Base-by-base conservation (phyloP, 495 filamentous ascomycete genomes). In the Cercophora scortea region DNA sequence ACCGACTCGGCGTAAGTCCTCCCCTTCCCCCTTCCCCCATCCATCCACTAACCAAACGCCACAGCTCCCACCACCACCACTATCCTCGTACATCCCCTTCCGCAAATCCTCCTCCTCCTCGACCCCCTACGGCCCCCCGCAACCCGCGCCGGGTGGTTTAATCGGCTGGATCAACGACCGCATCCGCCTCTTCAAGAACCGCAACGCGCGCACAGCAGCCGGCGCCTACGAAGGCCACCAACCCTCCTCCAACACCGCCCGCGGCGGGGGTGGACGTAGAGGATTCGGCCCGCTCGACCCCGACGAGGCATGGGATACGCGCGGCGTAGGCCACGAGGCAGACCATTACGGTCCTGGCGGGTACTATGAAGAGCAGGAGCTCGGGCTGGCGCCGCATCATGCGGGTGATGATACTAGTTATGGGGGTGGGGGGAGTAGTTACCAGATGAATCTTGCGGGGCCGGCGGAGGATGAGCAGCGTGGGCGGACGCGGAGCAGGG, bases 221-320 rank as follows among this genome's bases (percentile, higher is more conserved):
- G 83, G 82, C 49, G 83, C 82, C 19, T 87, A 87, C 71, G 85
- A 87, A 60, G 71, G 73, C 41, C 19, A 35, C 13, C 46, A 11
- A 41, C 7, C 25, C 1, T 47, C 43, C 8, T 10, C 53, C 7
- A 53, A 50, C 44, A 58, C 50, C 51, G 47, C 51, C n/a, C 48
- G 50, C 8, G 13, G 45, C n/a, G 61, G 69, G 9, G 59, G 56
- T 16, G 47, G 61, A 43, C 42, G 56, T 32, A 62, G 75, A 39
- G 71, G 72, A 39, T 75, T 73, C 65, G 72, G 73, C 36, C 60
- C 74, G 16, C 69, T 86, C 32, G 85, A 89, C 60, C 84, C 83
- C 0, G 85, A 89, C 63, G 83, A 85, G 52, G 83, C 85, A 19
- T 89, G 85, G 85, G 84, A 87, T 70, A 57, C 83, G 45, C 62